Base-by-base conservation (phyloP, 257 asterid genomes). In the Scutellaria minor region DNA sequence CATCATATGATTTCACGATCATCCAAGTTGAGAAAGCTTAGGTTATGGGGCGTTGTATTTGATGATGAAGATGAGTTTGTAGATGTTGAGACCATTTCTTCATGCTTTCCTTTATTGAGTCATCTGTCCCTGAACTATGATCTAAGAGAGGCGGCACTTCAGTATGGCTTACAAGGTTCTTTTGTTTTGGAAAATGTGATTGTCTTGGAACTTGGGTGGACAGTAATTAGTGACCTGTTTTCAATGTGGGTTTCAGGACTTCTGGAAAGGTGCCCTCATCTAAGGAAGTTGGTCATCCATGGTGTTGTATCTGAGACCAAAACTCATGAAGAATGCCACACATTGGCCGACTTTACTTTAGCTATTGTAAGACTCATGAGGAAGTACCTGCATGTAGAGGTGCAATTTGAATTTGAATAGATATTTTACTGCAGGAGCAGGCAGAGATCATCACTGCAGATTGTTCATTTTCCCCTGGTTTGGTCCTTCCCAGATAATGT, bases 31-130 rank as follows among this genome's bases (percentile, higher is more conserved):
- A 87, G 69, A 80, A 83, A 77, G 76, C 96, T 93, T 35, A 83
- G 97, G 79, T 93, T 93, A 6, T 93, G 98, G 98, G 93, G 88
- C 72, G 96, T 93, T 46, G 95, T 93, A 58, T 93, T 93, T 75
- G 98, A 93, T 50, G 93, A 92, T 18, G 98, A 93, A 75, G 98
- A 93, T 6, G 98, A 93, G 85, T 83, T 86, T 77, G 88, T 93
- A 40, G 97, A 88, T 76, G 77, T 93, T n/a, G 97, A 90, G 84
- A 86, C 90, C 18, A 93, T 93, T 41, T 86, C 98, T 9, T 68
- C 90, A 14, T 90, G 95, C 83, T 93, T 93, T 78, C 98, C 98
- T 11, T 78, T 76, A 42, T 71, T 93, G 77, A 83, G 77, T 22
- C 92, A 90, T 79, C 85, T 93, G 11, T 89, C 97, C 22, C 79